These are phyloP conservation scores for Epichloe gansuensis DNA, from an alignment of 2,329 filamentous ascomycete genomes.

Conservation along the genomic window DNA sequence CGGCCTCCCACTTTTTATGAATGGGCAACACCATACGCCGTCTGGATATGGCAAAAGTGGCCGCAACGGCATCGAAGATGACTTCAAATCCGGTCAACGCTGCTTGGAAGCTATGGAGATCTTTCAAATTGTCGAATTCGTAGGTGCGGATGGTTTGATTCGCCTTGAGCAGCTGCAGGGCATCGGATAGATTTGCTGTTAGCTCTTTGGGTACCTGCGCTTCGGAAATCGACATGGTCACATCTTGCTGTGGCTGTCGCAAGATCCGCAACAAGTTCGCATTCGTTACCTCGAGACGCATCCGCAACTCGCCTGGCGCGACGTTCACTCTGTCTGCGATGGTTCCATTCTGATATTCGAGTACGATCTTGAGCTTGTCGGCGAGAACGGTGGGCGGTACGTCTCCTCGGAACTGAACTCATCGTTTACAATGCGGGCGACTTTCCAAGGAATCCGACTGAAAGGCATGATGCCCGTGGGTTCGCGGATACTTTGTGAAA, in stretches of 20 bases:
- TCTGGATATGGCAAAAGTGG: constrained; percentile 68
- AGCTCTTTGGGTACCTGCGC: constrained; percentile 50
- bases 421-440: constrained; percentile 59
- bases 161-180: constrained; percentile 45
- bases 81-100: constrained; percentile 73
- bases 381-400: constrained; percentile 59
- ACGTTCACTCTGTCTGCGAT: constrained; percentile 78
- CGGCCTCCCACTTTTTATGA: constrained; percentile 87
- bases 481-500: constrained; percentile 42
- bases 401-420: constrained; percentile 48
- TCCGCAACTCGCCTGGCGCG: constrained; percentile 58
- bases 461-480: constrained; percentile 38
- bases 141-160: constrained; percentile 59
- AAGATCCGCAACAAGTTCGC: constrained; percentile 52
- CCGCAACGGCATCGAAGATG: constrained; percentile 59
- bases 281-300: constrained; percentile 52
- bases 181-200: constrained; percentile 49
- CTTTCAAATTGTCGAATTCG: constrained; percentile 50
- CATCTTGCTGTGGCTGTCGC: constrained; percentile 62
- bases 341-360: constrained; percentile 64
- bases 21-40: constrained; percentile 84
- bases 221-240: constrained; percentile 65
- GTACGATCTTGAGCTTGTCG: constrained; percentile 61
- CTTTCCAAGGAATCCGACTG: constrained; percentile 49
- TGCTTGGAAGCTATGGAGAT: constrained; percentile 67